These are phyloP conservation scores for Rhinocladiella similis DNA, from an alignment of 2,329 filamentous ascomycete genomes.

Conservation along the genomic window DNA sequence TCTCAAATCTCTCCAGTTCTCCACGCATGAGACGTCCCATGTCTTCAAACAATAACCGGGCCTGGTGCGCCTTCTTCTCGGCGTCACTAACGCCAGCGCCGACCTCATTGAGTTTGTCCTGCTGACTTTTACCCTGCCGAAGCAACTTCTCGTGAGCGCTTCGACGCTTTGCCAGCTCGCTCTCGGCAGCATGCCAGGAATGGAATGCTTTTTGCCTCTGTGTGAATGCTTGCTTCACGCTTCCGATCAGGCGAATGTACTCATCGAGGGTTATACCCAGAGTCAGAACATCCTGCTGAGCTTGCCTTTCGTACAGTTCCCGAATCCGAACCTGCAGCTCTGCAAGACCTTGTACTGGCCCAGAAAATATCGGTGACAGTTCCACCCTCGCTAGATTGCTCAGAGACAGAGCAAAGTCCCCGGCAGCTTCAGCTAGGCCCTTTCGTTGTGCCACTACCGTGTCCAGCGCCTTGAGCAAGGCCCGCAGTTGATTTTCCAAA, in stretches of 20 bases:
- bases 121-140: constrained; percentile 89
- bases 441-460: constrained; percentile 89
- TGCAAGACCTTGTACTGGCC: constrained; percentile 85
- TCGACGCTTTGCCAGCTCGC: constrained; percentile 87
- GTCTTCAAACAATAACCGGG: constrained; percentile 87
- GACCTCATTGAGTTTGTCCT: constrained; percentile 90
- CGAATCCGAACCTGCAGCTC: constrained; percentile 91
- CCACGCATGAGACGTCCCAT: constrained; percentile 92
- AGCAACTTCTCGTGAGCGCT: constrained; percentile 90
- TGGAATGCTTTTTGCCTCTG: constrained; percentile 96
- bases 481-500: constrained; percentile 85
- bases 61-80: constrained; percentile 89
- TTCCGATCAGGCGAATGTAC: constrained; percentile 93
- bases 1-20: constrained; percentile 91
- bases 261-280: constrained; percentile 97
- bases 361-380: constrained; percentile 82
- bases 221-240: constrained; percentile 87
- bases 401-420: constrained; percentile 90
- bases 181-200: constrained; percentile 88
- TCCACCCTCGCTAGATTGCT: constrained; percentile 91
- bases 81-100: constrained; percentile 92
- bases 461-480: constrained; percentile 89
- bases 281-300: constrained; percentile 93
- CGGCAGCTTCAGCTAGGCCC: constrained; percentile 87
- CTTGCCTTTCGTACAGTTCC: constrained; percentile 94